Base-by-base conservation (phyloP, 805 yeast species). In the Candida sonorensis region DNA sequence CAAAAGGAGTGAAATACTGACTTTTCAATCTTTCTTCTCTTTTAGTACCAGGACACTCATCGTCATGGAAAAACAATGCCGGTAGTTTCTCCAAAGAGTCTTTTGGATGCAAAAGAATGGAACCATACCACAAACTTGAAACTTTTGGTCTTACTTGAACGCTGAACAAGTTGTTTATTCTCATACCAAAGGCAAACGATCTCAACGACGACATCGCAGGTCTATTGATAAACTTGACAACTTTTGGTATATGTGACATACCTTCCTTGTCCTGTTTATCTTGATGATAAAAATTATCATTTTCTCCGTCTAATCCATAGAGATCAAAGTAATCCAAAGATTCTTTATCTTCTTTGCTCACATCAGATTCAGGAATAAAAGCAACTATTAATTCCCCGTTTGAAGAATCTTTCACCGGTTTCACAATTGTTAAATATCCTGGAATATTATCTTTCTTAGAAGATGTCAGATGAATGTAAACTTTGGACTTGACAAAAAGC, bases 91-190 rank as follows among this genome's bases (percentile, higher is more conserved):
- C 81, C 23, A 47, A 23, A 7, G 75, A 75, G 26, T 61, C 74
- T 42, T 72, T 72, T 2, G 90, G 73, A 55, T 85, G 80, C 18
- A 92, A 56, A 2, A 86, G 63, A 11, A 90, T 61, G 0, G 95
- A 83, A 0, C 99, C 99, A 59, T 72, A 75, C 96, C 97, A 90
- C 76, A 87, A 78, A 2, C 88, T 94, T 11, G 75, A 62, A 2
- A 87, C 77, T 5, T 96, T 97, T 2, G 79, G 79, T 33, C 97
- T 68, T 10, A 81, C 72, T 54, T 88, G 95, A 25, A 92, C 66
- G 17, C 95, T 82, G 54, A 77, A 90, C 5, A 90, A 51, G 37
- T 68, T 69, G 23, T 71, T 51, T 18, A 83, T 53, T 12, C 76
- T 69, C 14, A 80, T 53, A 4, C 81, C 72, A 58, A 87, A 87